Evolutionary conservation across 2,329 filamentous ascomycete genomes (phyloP).

Genomic region (Escovopsis sp.): DNA sequence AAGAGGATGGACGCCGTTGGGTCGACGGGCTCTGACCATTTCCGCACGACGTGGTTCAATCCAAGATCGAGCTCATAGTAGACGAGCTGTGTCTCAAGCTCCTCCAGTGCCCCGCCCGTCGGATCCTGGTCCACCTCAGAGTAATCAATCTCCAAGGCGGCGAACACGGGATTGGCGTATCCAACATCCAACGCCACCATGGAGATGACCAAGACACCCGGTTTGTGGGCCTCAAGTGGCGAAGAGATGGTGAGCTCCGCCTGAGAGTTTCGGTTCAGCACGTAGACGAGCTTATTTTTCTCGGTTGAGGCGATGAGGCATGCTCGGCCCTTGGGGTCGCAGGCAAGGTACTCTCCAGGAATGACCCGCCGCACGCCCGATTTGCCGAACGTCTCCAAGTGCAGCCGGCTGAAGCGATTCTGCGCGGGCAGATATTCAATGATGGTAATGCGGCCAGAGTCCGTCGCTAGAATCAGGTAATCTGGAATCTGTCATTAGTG

Average conservation of each 20-base stretch:
- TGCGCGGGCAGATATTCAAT: constrained; percentile 78
- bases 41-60: constrained; percentile 90
- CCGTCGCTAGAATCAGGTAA: constrained; percentile 87
- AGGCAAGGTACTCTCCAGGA: constrained; percentile 88
- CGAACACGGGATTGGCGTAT: constrained; percentile 94
- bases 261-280: constrained; percentile 87
- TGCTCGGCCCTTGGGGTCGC: constrained; percentile 88
- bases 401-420: constrained; percentile 77
- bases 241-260: constrained; percentile 94
- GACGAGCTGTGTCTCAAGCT: constrained; percentile 78
- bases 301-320: constrained; percentile 88
- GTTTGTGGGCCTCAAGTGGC: constrained; percentile 87
- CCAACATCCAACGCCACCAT: constrained; percentile 84
- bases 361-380: constrained; percentile 87
- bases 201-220: constrained; percentile 77
- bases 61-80: constrained; percentile 97
- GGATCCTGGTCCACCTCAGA: constrained; percentile 82
- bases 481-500: constrained; percentile 40
- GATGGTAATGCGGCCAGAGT: constrained; percentile 89
- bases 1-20: constrained; percentile 80
- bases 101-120: constrained; percentile 63
- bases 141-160: constrained; percentile 86
- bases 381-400: constrained; percentile 96
- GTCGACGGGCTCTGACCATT: constrained; percentile 91
- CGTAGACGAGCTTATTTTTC: constrained; percentile 99